Percentiles rank a stretch among this genome's conserved stretches.
Conservation (phyloP, 2,329 filamentous ascomycete genomes). For the Xylaria sp. region DNA sequence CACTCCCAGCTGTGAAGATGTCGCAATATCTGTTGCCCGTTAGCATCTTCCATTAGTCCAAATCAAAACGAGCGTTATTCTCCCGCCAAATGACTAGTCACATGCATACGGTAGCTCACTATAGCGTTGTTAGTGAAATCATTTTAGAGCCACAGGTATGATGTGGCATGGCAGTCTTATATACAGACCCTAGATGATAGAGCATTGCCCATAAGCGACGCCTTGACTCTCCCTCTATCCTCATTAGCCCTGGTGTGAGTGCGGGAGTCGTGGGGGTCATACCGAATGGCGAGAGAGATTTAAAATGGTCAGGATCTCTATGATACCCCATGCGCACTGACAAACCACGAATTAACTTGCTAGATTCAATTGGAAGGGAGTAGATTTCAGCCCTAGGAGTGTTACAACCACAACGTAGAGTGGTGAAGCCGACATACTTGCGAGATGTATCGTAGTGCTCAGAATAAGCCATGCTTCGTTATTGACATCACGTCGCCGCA, state of each 20-base stretch:
- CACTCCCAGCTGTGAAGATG: slow-evolving; percentile 57
- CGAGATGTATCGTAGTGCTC: slow-evolving; percentile 47
- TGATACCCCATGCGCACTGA: slow-evolving; percentile 57
- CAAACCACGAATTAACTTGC: slow-evolving; percentile 35
- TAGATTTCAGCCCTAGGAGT: not conserved
- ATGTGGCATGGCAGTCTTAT: not conserved
- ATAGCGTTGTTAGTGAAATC: slow-evolving; percentile 22
- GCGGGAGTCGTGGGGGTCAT: not conserved
- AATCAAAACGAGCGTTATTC: not conserved
- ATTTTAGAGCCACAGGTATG: not conserved
- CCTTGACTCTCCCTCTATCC: slow-evolving; percentile 54
- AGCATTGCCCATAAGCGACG: slow-evolving; percentile 56
- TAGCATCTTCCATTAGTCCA: slow-evolving; percentile 1
- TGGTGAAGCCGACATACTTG: slow-evolving; percentile 34
- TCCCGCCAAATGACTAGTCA: not conserved
- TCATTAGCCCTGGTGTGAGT: slow-evolving; percentile 11
- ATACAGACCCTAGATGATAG: slow-evolving; percentile 48
- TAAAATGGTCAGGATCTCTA: slow-evolving; percentile 55
- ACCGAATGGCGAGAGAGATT: slow-evolving; percentile 54
- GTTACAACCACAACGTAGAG: not conserved
- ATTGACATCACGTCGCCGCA: slow-evolving; percentile 47
- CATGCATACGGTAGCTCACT: slow-evolving; percentile 19
- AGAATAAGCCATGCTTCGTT: slow-evolving; percentile 51
- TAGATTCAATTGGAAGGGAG: not conserved
- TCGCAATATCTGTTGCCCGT: slow-evolving; percentile 49